phyloP scores from a whole-genome alignment of 169 alveolate species.

The Cryptosporidium ryanae region DNA sequence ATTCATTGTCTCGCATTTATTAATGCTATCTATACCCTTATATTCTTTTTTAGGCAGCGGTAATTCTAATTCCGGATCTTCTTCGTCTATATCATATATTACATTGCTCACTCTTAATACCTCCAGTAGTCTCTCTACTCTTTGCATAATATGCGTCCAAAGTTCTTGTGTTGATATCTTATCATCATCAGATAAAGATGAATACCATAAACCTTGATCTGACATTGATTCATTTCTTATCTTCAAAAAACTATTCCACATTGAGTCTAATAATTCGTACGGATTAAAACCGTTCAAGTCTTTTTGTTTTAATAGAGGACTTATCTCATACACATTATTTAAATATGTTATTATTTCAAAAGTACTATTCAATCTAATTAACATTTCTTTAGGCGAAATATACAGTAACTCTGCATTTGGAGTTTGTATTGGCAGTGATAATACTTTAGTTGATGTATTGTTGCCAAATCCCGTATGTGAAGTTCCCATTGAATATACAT shows the following conservation, averaged over 20 bases:
- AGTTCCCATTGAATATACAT: constrained; percentile 71
- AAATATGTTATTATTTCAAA: constrained; percentile 53
- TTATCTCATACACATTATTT: constrained; percentile 22
- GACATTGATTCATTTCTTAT: constrained; percentile 53
- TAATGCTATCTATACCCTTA: constrained; percentile 10
- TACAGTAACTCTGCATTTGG: constrained; percentile 57
- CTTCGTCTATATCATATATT: constrained; percentile 45
- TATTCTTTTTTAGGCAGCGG: constrained; percentile 34
- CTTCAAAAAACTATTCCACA: constrained; percentile 59
- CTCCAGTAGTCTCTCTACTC: constrained; percentile 58
- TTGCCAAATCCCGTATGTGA: constrained; percentile 71
- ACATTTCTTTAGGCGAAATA: constrained; percentile 73
- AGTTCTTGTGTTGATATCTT: constrained; percentile 59
- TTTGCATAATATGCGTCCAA: constrained; percentile 73
- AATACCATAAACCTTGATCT: constrained; percentile 71
- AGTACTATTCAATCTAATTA: constrained; percentile 39
- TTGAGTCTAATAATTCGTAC: constrained; percentile 44
- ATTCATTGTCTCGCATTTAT: no score
- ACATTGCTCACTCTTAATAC: constrained; percentile 1
- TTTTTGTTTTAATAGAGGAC: constrained; percentile 45
- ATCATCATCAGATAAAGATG: constrained; percentile 70
- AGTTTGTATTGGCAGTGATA: constrained; percentile 70
- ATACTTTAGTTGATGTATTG: constrained; percentile 43
- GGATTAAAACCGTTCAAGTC: constrained; percentile 64
- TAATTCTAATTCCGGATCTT: constrained; percentile 52